A percentile compares a stretch with the other conserved stretches of the same genome.
Conservation (phyloP, 2,329 filamentous ascomycete genomes). For the Domatiomyces globalis region DNA sequence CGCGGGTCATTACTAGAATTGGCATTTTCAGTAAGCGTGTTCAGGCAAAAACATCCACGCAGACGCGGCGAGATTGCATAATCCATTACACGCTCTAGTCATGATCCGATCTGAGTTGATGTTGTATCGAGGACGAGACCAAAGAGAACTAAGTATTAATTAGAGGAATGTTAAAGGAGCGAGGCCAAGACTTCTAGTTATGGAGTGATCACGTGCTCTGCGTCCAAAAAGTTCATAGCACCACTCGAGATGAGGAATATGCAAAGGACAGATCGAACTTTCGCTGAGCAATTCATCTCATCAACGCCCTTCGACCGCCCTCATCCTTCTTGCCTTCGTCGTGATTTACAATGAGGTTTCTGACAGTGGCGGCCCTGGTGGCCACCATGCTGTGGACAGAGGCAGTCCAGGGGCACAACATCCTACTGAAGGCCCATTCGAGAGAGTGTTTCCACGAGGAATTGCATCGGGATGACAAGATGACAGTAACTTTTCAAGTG, state of each 20-base stretch:
- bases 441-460: slow-evolving; percentile 95
- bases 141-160: no score
- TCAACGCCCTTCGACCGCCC: not conserved
- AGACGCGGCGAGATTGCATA: no score
- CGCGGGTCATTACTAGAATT: not conserved
- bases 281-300: not conserved
- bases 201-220: not conserved
- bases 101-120: no score
- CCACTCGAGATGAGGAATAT: not conserved
- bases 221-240: not conserved
- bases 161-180: no score
- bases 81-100: no score
- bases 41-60: no score
- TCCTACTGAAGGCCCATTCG: slow-evolving; percentile 82
- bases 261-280: not conserved
- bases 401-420: slow-evolving; percentile 71
- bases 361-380: slow-evolving; percentile 28
- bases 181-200: not conserved
- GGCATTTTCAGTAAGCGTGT: no score
- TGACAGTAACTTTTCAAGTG: slow-evolving; percentile 98
- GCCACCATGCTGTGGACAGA: slow-evolving; percentile 44
- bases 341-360: slow-evolving; percentile 26
- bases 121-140: no score
- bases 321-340: slow-evolving; percentile 2
- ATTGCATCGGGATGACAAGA: slow-evolving; percentile 86